These are phyloP conservation scores for Magnaporthiopsis rhizophila DNA, from an alignment of 2,329 filamentous ascomycete species.

Conservation along the genomic window DNA sequence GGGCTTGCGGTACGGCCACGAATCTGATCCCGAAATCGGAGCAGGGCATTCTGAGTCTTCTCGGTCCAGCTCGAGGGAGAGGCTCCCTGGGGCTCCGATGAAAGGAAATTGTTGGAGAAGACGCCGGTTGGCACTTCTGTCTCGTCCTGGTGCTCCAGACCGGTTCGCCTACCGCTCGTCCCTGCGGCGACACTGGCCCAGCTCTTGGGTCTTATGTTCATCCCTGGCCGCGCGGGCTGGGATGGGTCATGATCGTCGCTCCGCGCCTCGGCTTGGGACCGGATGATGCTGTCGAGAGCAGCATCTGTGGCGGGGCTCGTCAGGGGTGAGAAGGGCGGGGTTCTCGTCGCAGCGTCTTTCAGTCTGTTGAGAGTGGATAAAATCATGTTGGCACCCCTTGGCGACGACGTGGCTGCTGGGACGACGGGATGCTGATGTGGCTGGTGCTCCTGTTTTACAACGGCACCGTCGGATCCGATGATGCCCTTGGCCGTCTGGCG, in stretches of 20 bases:
- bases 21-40: slow-evolving; percentile 1
- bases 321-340: slow-evolving; percentile 21
- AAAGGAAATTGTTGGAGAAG: slow-evolving; percentile 20
- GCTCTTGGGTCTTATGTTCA: neutral
- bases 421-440: slow-evolving; percentile 11
- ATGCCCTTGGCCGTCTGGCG: slow-evolving; percentile 28
- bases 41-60: slow-evolving; percentile 2
- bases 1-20: neutral
- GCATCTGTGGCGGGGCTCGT: slow-evolving; percentile 4
- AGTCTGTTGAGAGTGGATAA: slow-evolving; percentile 33
- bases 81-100: slow-evolving; percentile 16
- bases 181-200: slow-evolving; percentile 17
- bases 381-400: slow-evolving; percentile 33
- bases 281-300: slow-evolving; percentile 12
- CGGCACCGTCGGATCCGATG: neutral
- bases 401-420: slow-evolving; percentile 21
- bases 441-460: neutral
- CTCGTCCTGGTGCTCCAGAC: neutral
- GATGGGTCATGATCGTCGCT: too few relatives aligned
- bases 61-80: slow-evolving; percentile 24
- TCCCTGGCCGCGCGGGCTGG: neutral
- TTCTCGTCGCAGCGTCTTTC: slow-evolving; percentile 19
- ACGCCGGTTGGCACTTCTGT: slow-evolving; percentile 7
- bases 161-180: neutral
- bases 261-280: slow-evolving; percentile 11